A percentile compares a stretch with the other conserved stretches of the same genome.
These are phyloP conservation scores for Garcia nutans DNA, from an alignment of 345 rosid species.

Conservation along the genomic window DNA sequence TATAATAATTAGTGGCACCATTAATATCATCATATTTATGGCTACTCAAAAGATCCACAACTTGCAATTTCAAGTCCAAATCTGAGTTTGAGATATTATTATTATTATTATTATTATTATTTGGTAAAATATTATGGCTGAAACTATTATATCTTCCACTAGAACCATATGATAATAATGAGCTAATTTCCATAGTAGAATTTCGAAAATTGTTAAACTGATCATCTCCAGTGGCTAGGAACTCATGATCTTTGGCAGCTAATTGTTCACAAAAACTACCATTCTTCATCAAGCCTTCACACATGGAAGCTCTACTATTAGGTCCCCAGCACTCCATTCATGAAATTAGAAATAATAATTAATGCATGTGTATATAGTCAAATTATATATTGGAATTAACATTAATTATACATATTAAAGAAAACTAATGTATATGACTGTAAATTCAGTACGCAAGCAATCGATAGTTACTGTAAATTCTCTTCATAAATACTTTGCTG, in stretches of 20 bases:
- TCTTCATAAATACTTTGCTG: no score
- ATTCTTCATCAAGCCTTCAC: slow-evolving; percentile 5
- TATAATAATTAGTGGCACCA: slow-evolving; percentile 7
- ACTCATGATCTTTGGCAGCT: slow-evolving; percentile 21
- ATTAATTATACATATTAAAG: not conserved
- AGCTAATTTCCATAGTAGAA: not conserved
- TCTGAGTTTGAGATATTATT: slow-evolving; percentile 20
- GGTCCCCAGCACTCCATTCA: slow-evolving; percentile 21
- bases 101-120: slow-evolving; percentile 16
- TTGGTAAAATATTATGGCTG: slow-evolving; percentile 26
- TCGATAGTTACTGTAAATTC: no score
- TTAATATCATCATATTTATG: slow-evolving; percentile 6
- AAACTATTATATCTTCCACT: slow-evolving; percentile 15
- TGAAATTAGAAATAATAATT: slow-evolving; percentile 21
- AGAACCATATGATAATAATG: not conserved
- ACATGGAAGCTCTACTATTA: slow-evolving; percentile 4
- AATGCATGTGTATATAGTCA: no score
- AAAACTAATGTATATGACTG: not conserved
- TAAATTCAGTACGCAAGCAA: not conserved
- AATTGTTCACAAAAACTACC: slow-evolving; percentile 3
- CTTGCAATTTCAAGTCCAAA: slow-evolving; percentile 30
- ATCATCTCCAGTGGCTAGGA: not conserved
- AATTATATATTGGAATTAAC: not conserved
- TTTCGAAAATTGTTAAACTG: not conserved
- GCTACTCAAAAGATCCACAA: slow-evolving; percentile 21